A percentile compares a stretch with the other conserved stretches of the same genome.
phyloP scores from a whole-genome alignment of 202 grass and related monocot species.

The Digitaria exilis region DNA sequence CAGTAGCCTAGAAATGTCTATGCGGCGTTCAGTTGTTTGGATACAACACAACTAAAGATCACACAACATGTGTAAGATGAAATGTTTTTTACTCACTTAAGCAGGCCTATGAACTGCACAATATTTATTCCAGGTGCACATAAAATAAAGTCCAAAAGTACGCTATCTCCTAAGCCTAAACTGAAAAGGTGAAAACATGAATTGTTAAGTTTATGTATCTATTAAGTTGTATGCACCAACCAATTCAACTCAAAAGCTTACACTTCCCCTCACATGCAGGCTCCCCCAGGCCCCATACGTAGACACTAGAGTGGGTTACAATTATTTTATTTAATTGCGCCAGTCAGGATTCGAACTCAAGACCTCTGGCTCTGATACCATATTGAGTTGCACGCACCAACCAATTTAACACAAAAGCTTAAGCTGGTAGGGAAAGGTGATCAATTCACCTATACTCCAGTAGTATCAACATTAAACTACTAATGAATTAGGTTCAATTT shows the following conservation, averaged over 20 bases:
- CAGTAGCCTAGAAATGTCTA: background rate
- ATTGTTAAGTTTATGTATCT: background rate
- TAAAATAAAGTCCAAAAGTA: background rate
- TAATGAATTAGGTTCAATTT: background rate
- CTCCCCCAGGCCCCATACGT: too few species aligned
- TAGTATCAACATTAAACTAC: background rate
- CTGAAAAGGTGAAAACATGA: background rate
- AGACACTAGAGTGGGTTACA: too few species aligned
- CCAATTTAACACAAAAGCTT: too few species aligned
- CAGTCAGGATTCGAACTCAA: too few species aligned
- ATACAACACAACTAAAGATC: background rate
- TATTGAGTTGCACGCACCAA: too few species aligned
- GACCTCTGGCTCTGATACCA: too few species aligned
- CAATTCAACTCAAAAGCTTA: too few species aligned
- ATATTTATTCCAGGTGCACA: background rate
- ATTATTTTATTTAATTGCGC: too few species aligned
- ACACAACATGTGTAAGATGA: background rate
- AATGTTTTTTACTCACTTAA: slow-evolving; percentile 17
- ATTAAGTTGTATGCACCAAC: too few species aligned
- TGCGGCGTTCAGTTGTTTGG: background rate
- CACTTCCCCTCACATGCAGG: too few species aligned
- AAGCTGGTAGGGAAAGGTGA: too few species aligned
- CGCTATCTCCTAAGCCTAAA: slow-evolving; percentile 19
- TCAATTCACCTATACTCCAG: too few species aligned
- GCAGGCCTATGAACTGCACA: background rate